Conservation (phyloP, 2,329 filamentous ascomycete species). For the Zasmidium angulare region DNA sequence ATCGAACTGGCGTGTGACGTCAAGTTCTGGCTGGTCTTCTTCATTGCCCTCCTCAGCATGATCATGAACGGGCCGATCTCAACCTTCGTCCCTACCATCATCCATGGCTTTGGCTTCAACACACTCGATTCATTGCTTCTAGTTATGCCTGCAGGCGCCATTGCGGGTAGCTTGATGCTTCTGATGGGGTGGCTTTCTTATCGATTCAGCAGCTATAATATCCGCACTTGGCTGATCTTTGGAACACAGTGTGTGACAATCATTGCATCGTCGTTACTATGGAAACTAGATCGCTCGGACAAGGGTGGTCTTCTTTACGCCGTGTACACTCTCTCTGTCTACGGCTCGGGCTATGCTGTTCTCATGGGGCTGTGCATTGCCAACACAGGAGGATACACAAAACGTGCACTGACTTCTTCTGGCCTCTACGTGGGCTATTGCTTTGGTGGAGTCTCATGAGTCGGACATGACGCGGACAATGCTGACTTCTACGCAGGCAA, state of each 20-base stretch:
- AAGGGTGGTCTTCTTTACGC: constrained; percentile 12
- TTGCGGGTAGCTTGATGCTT: constrained; percentile 14
- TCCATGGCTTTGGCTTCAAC: constrained; percentile 32
- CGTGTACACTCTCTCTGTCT: constrained; percentile 12
- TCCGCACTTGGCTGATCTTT: constrained; percentile 15
- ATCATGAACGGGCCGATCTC: constrained; percentile 41
- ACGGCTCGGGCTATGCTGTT: constrained; percentile 7
- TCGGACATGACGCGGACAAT: background rate
- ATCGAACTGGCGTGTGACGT: constrained; percentile 35
- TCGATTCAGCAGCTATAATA: constrained; percentile 12
- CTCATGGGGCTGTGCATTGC: constrained; percentile 16
- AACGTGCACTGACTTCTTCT: constrained; percentile 46
- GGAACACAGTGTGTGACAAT: constrained; percentile 10
- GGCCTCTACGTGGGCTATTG: constrained; percentile 54
- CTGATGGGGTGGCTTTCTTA: background rate
- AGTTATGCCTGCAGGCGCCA: constrained; percentile 12
- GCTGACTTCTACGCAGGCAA: constrained; percentile 32
- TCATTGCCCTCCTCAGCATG: constrained; percentile 50
- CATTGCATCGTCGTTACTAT: constrained; percentile 9
- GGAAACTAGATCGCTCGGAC: constrained; percentile 8
- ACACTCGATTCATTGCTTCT: constrained; percentile 10
- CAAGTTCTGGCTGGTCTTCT: constrained; percentile 45
- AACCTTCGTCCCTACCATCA: constrained; percentile 39
- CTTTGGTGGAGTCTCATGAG: constrained; percentile 36
- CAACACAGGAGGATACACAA: constrained; percentile 35